These are phyloP conservation scores for Neofusicoccum ribis DNA, from an alignment of 2,329 filamentous ascomycete species.

Conservation along the genomic window DNA sequence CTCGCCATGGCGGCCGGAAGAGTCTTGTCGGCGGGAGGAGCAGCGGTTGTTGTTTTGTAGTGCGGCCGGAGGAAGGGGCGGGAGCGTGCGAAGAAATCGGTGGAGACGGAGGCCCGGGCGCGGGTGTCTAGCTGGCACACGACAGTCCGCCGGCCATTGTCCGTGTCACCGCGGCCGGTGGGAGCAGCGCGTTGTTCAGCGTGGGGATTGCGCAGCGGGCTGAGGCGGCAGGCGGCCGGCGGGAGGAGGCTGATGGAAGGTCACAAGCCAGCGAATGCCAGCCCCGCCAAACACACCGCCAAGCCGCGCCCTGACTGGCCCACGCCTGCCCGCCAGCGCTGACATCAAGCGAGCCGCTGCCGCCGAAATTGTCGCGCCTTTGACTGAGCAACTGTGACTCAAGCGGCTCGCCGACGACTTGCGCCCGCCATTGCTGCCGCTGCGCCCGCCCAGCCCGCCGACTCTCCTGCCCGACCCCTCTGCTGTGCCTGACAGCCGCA, in stretches of 20 bases:
- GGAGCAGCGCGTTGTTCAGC: neutral
- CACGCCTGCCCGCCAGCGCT: neutral
- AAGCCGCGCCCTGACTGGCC: slow-evolving; percentile 6
- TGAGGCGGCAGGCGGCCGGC: neutral
- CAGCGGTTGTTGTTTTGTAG: too few species aligned
- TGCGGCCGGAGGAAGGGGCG: neutral
- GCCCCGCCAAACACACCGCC: slow-evolving; percentile 14
- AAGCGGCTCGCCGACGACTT: neutral
- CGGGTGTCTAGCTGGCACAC: slow-evolving; percentile 20
- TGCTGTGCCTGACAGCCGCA: neutral
- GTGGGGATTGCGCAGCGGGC: neutral
- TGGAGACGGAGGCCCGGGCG: slow-evolving; percentile 12
- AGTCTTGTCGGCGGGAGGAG: neutral
- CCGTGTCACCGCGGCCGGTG: slow-evolving; percentile 41
- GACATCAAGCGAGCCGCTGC: slow-evolving; percentile 9
- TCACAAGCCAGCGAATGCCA: slow-evolving; percentile 12
- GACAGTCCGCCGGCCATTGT: slow-evolving; percentile 31
- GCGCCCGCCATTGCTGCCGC: neutral
- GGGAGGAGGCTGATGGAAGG: neutral
- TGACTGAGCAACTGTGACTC: neutral
- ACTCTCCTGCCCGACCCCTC: neutral
- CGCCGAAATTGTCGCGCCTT: slow-evolving; percentile 3
- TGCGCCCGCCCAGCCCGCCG: too few species aligned
- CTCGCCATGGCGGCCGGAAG: slow-evolving; percentile 10
- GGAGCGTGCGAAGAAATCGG: slow-evolving; percentile 6